Percentiles rank a stretch among this genome's conserved stretches.
phyloP scores from a whole-genome alignment of 805 yeast genomes.

The Isabelozyma pseudorhagii region DNA sequence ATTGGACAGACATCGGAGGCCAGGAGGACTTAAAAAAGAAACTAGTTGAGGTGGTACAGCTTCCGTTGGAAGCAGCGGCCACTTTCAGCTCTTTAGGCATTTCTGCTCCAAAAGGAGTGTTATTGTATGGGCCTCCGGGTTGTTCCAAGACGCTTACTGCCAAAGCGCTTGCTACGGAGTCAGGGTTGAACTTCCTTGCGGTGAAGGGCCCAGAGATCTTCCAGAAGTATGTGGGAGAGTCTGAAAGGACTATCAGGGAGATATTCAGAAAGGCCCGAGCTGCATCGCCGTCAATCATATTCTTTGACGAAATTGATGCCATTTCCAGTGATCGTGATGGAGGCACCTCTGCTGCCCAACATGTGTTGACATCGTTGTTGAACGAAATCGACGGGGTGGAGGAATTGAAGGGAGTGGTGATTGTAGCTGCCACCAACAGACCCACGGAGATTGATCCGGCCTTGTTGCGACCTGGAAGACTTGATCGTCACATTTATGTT shows the following conservation, averaged over 20 bases:
- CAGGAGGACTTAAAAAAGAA: constrained; percentile 79
- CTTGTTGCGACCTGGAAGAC: constrained; percentile 88
- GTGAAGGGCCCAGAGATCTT: constrained; percentile 97
- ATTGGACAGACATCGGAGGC: constrained; percentile 96
- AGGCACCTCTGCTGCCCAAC: constrained; percentile 68
- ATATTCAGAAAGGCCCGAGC: constrained; percentile 91
- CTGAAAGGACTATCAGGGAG: constrained; percentile 90
- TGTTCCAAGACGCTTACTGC: constrained; percentile 95
- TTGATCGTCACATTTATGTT: constrained; percentile 90
- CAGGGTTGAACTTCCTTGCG: constrained; percentile 89
- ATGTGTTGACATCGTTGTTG: constrained; percentile 84
- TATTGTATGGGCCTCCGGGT: constrained; percentile 97
- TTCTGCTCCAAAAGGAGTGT: constrained; percentile 86
- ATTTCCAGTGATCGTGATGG: constrained; percentile 73
- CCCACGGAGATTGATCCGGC: constrained; percentile 95
- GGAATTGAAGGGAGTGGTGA: constrained; percentile 86
- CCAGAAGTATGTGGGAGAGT: constrained; percentile 94
- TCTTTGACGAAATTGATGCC: constrained; percentile 97
- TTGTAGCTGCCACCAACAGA: constrained; percentile 94
- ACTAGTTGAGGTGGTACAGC: constrained; percentile 83
- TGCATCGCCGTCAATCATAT: constrained; percentile 90
- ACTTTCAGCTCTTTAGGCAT: constrained; percentile 78
- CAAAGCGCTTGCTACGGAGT: constrained; percentile 92
- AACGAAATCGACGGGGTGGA: constrained; percentile 98
- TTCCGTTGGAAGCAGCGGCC: constrained; percentile 81